phyloP scores from a whole-genome alignment of 257 asterid species.

The Striga asiatica region DNA sequence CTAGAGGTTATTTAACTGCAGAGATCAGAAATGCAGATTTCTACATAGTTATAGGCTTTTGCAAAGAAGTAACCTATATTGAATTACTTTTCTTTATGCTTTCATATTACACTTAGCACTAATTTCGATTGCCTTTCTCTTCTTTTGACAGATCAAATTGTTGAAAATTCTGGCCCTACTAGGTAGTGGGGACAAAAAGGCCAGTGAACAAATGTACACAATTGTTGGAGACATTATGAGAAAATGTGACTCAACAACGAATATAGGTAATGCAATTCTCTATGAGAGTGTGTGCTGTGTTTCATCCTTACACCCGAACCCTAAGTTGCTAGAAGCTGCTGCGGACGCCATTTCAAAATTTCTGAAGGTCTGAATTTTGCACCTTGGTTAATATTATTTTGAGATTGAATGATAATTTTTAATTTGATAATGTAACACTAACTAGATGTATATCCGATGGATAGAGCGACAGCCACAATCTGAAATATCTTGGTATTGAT shows the following conservation, averaged over 20 bases:
- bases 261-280: slow-evolving; percentile 87
- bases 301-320: slow-evolving; percentile 75
- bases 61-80: slow-evolving; percentile 8
- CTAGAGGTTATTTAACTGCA: background rate
- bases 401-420: background rate
- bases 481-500: slow-evolving; percentile 96
- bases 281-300: slow-evolving; percentile 91
- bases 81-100: background rate
- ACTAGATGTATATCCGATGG: slow-evolving; percentile 20
- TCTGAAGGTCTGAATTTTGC: slow-evolving; percentile 50
- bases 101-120: background rate
- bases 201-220: slow-evolving; percentile 95
- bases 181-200: slow-evolving; percentile 82
- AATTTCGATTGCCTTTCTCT: background rate
- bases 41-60: slow-evolving; percentile 9
- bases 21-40: slow-evolving; percentile 7
- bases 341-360: slow-evolving; percentile 84
- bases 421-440: slow-evolving; percentile 1
- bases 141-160: slow-evolving; percentile 62
- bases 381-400: slow-evolving; percentile 10
- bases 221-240: slow-evolving; percentile 77
- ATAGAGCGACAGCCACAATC: slow-evolving; percentile 97
- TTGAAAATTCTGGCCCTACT: slow-evolving; percentile 69
- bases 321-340: slow-evolving; percentile 80
- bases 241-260: slow-evolving; percentile 74